Evolutionary conservation across 2,329 filamentous ascomycete species (phyloP), one percentile per base, ranked within the genome.

Genomic region (Penicillium brevicompactum): DNA sequence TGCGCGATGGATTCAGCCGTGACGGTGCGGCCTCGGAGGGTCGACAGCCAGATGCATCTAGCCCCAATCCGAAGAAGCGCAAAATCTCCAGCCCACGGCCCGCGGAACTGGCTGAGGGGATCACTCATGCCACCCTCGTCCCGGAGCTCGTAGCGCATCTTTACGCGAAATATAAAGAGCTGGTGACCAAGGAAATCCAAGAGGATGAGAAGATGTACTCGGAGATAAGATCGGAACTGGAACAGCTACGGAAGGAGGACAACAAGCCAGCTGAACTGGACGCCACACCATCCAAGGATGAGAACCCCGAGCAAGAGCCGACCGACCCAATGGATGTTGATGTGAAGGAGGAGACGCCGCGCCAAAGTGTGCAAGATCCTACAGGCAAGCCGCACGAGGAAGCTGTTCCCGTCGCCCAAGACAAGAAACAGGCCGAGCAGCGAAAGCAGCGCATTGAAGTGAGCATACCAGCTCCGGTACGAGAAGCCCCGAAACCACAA

Each of bases 91-190:
- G 82, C 56, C 85, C 89, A 8, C 80, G 82, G 44, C 70, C 87
- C 55, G 84, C 87, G 11, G 85, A 84, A 1, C 76, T 91, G 27
- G 82, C 84, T 60, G 89, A 92, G 59, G 85, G 85, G 4, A 80
- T 82, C 51, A 81, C 87, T 59, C 85, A 91, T 70, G 73, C 82
- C 27, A 84, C 88, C 47, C 85, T 88, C 60, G 79, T 95, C 2
- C 89, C 89, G 1, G 77, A 81, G 27, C 76, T 96, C 43, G 83
- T 95, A 46, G 81, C 87, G 54, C 85, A 87, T 60, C 80, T 96
- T 1, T 95, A 94, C 69, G 81, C 84, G 11, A 82, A 84, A 58
- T 97, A 95, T 70, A 83, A 87, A 60, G 84, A 88, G 44, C 79
- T 87, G 42, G 79, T 88, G 46, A 82, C 91, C n/a, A 78, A 79